phyloP scores from a whole-genome alignment of 257 asterid genomes.

The Lithospermum erythrorhizon region DNA sequence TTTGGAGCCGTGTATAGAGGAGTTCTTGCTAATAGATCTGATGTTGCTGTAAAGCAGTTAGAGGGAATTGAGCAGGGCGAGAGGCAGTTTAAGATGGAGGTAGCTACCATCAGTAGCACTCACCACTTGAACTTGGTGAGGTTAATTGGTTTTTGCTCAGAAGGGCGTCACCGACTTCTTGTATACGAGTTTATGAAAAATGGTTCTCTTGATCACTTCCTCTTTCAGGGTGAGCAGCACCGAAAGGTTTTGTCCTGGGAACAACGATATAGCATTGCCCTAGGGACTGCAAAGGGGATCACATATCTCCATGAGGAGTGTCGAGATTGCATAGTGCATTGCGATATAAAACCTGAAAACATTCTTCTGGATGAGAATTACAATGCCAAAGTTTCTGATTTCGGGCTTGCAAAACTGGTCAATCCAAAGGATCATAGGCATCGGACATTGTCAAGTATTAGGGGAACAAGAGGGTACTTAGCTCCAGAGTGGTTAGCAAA shows the following conservation, averaged over 20 bases:
- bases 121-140: constrained; percentile 85
- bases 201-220: constrained; percentile 57
- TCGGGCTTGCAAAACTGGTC: constrained; percentile 74
- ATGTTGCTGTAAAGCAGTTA: constrained; percentile 63
- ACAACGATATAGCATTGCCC: constrained; percentile 48
- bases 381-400: constrained; percentile 70
- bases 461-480: constrained; percentile 80
- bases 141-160: constrained; percentile 73
- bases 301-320: constrained; percentile 90
- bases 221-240: constrained; percentile 42
- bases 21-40: constrained; percentile 46
- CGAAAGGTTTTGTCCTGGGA: constrained; percentile 68
- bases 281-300: constrained; percentile 81
- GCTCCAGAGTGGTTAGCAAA: constrained; percentile 92
- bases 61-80: constrained; percentile 89
- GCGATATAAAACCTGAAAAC: constrained; percentile 89
- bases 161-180: constrained; percentile 63
- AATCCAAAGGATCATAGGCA: constrained; percentile 63
- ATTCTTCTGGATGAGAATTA: constrained; percentile 69
- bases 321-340: constrained; percentile 77
- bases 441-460: constrained; percentile 62
- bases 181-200: constrained; percentile 77
- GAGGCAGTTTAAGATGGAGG: constrained; percentile 77
- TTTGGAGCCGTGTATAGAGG: constrained; percentile 76
- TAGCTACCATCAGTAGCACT: constrained; percentile 77